These are phyloP conservation scores for Rostrohypoxylon terebratum DNA, from an alignment of 495 filamentous ascomycete species.

Conservation along the genomic window DNA sequence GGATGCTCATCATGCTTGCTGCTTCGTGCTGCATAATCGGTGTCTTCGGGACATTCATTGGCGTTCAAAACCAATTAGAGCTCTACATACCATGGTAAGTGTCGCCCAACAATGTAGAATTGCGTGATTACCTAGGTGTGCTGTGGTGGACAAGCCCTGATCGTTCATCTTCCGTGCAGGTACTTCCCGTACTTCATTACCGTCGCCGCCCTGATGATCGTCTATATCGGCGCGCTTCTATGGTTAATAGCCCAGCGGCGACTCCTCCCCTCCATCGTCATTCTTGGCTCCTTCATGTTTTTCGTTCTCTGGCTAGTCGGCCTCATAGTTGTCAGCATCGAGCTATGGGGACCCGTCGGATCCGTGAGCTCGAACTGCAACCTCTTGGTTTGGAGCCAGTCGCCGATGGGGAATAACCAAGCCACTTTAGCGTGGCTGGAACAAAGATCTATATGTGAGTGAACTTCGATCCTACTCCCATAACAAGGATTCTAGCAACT, in stretches of 20 bases:
- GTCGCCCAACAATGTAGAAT: neutral
- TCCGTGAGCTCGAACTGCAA: slow-evolving; percentile 85
- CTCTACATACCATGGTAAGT: slow-evolving; percentile 86
- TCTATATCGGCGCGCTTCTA: slow-evolving; percentile 79
- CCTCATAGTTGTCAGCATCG: slow-evolving; percentile 87
- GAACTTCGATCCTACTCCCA: neutral
- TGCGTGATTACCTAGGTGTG: neutral
- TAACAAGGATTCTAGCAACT: neutral
- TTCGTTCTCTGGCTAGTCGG: slow-evolving; percentile 94
- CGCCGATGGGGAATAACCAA: slow-evolving; percentile 69
- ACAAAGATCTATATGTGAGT: slow-evolving; percentile 87
- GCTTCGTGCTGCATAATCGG: slow-evolving; percentile 83
- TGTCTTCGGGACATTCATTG: slow-evolving; percentile 86
- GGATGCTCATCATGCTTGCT: slow-evolving; percentile 88
- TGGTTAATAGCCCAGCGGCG: slow-evolving; percentile 80
- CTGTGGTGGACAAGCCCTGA: neutral
- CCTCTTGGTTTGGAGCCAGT: slow-evolving; percentile 70
- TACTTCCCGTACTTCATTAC: slow-evolving; percentile 94
- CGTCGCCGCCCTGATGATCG: slow-evolving; percentile 72
- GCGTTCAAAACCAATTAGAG: slow-evolving; percentile 76
- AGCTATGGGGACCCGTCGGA: slow-evolving; percentile 83
- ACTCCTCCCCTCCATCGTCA: slow-evolving; percentile 88
- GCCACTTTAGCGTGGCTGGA: slow-evolving; percentile 87
- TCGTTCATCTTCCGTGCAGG: slow-evolving; percentile 62
- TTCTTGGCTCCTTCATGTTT: slow-evolving; percentile 91